A percentile compares a stretch with the other conserved stretches of the same genome.
These are phyloP conservation scores for Gentiana macrophylla DNA, from an alignment of 257 asterid genomes.

Conservation along the genomic window DNA sequence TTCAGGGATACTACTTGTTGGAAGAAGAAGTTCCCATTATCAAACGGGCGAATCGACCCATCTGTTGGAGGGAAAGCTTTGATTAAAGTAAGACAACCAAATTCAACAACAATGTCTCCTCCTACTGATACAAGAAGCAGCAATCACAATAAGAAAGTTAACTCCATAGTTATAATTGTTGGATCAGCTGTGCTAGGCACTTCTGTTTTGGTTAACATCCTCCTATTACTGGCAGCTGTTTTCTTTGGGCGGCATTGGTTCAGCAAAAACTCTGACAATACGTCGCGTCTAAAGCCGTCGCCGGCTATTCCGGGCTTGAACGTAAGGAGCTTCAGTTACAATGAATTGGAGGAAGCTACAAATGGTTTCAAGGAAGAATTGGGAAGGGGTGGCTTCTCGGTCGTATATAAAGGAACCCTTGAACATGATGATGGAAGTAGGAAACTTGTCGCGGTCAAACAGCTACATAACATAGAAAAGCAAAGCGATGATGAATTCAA, in stretches of 20 bases:
- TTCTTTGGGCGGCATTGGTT: not conserved
- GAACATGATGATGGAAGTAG: constrained; percentile 15
- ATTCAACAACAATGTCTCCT: not conserved
- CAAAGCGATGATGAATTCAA: constrained; percentile 35
- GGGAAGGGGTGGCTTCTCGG: constrained; percentile 46
- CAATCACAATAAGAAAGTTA: no score
- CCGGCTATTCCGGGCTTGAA: not conserved
- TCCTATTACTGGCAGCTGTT: constrained; percentile 2
- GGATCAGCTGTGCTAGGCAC: constrained; percentile 4
- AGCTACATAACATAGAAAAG: constrained; percentile 21
- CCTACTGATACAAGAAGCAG: not conserved
- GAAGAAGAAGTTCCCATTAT: constrained; percentile 12
- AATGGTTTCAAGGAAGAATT: constrained; percentile 30
- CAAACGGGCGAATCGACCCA: constrained; percentile 3
- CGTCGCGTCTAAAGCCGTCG: not conserved
- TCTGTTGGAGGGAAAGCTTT: constrained; percentile 2
- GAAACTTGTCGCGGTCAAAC: constrained; percentile 45
- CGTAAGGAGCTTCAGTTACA: constrained; percentile 12
- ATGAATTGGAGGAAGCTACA: constrained; percentile 42
- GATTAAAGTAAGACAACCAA: constrained; percentile 2
- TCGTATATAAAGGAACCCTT: constrained; percentile 37
- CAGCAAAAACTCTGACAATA: not conserved
- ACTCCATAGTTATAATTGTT: not conserved
- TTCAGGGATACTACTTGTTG: constrained; percentile 1
- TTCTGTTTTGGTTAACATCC: constrained; percentile 2